Base-by-base conservation (phyloP, 495 filamentous ascomycete genomes). In the Lentithecium fluviatile region DNA sequence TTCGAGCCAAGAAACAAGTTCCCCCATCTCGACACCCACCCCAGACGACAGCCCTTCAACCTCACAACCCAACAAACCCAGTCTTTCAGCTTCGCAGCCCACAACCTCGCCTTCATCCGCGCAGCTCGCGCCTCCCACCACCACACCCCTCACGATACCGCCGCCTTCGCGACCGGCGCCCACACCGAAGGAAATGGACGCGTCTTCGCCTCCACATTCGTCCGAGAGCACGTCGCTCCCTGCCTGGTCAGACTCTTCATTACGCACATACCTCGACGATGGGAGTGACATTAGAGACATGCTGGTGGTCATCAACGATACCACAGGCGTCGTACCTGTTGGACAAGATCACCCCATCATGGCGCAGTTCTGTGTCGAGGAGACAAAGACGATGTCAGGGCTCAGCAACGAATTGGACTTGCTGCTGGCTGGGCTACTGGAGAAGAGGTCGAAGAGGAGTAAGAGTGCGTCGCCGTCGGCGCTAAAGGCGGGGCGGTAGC, bases 181-280 rank as follows among this genome's bases (percentile, higher is more conserved):
- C 3, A 54, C 62, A 6, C 68, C 68, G 11, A 62, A 66, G 45
- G 58, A 64, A 15, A 59, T 69, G 52, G 52, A 53, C 21, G 34
- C 42, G 6, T 40, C 55, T 20, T 45, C 64, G 49, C 54, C 68
- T 45, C 56, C 67, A 17, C 26, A 37, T 11, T 58, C 59, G n/a
- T 47, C 58, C n/a, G 52, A 62, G 52, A 49, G 59, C 64, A 49
- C 63, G 15, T 48, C 62, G 6, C 43, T 67, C 12, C 74, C 78
- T 13, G 80, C 86, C 0, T 98, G 94, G 94, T 91, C 87, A 65
- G 94, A 96, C 71, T 79, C 85, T 59, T 86, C 82, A 64, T 80
- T 98, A 36, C 83, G 90, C 46, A 85, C 88, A 19, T 98, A 96
- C 75, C 85, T 97, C 65, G 93, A 97, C 61, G 91, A 94, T 67